Conservation (phyloP, 495 filamentous ascomycete genomes). For the Terfezia boudieri region DNA sequence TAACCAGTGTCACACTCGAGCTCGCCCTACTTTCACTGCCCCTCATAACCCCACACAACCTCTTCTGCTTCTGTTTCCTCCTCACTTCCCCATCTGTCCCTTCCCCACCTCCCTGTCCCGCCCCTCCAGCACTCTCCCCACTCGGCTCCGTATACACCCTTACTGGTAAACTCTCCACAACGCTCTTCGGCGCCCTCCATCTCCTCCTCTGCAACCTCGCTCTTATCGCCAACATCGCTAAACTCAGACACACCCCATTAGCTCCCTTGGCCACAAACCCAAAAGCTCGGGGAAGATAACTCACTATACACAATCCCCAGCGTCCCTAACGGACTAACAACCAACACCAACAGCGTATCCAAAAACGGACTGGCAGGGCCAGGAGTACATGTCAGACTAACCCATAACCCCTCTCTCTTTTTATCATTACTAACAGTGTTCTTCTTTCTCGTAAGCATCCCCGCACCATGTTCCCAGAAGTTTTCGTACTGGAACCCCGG, state of each 20-base stretch:
- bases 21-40: constrained; percentile 26
- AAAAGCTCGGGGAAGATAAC: constrained; percentile 1
- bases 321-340: constrained; percentile 79
- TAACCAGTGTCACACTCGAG: constrained; percentile 40
- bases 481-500: neutral
- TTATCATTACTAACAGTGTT: constrained; percentile 2
- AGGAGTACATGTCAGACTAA: constrained; percentile 76
- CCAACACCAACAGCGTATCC: constrained; percentile 79
- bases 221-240: constrained; percentile 57
- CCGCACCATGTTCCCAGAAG: neutral
- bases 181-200: constrained; percentile 89
- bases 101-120: neutral
- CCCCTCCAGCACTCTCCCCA: neutral
- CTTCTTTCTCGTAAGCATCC: neutral
- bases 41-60: no score
- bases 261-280: neutral
- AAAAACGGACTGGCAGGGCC: constrained; percentile 88
- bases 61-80: neutral
- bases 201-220: constrained; percentile 72
- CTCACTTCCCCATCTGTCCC: neutral
- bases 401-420: constrained; percentile 69
- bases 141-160: constrained; percentile 39
- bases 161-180: constrained; percentile 86
- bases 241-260: constrained; percentile 1
- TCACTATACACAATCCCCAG: constrained; percentile 62